Evolutionary conservation across 305 asterid genomes (phyloP).

Genomic region (Withania somnifera): DNA sequence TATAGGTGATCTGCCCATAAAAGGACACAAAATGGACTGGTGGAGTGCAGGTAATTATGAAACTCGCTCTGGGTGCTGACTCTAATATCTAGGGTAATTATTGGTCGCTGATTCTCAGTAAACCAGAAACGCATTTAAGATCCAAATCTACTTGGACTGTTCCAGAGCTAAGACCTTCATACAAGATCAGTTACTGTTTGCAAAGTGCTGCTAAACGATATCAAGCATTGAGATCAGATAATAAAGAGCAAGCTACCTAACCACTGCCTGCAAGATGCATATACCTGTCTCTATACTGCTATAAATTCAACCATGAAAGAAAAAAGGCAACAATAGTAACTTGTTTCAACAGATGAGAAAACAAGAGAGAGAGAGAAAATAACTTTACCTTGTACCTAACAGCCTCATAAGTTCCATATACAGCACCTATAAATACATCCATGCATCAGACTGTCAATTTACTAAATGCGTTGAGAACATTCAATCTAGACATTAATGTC

Average conservation of each 20-base stretch:
- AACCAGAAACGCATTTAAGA: neutral
- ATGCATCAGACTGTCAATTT: neutral
- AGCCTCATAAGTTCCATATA: constrained; percentile 65
- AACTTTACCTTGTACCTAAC: constrained; percentile 47
- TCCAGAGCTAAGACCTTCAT: neutral
- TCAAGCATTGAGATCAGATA: neutral
- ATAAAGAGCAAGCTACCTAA: neutral
- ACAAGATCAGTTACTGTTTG: neutral
- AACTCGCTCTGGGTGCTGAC: neutral
- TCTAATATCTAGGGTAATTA: neutral
- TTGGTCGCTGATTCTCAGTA: too few relatives aligned
- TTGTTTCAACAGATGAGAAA: neutral
- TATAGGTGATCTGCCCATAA: neutral
- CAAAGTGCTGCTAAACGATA: neutral
- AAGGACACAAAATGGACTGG: neutral
- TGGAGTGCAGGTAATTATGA: neutral
- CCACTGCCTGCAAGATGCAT: neutral
- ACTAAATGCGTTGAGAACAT: neutral
- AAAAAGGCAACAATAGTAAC: neutral
- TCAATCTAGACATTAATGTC: neutral
- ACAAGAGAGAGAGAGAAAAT: neutral
- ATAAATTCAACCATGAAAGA: neutral
- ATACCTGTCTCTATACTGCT: neutral
- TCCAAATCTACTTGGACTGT: neutral
- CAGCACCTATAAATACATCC: constrained; percentile 44